A percentile compares a stretch with the other conserved stretches of the same genome.
Conservation (phyloP, 2,329 filamentous ascomycete species). For the Aurifilum marmelostoma region DNA sequence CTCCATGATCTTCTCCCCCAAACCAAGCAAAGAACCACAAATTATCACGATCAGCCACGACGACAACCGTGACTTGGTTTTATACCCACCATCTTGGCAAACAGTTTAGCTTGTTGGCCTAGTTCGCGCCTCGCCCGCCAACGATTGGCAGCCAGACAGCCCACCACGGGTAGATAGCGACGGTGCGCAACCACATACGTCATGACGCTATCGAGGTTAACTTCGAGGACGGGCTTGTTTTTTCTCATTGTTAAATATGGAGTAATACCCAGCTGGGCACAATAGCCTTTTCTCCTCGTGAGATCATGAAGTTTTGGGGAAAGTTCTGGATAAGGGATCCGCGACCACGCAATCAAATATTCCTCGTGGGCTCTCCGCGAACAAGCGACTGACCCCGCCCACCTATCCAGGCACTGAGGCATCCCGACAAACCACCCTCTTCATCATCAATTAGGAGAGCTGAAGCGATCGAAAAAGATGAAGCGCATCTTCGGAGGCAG, state of each 20-base stretch:
- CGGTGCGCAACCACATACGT: slow-evolving; percentile 21
- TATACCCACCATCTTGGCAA: slow-evolving; percentile 1
- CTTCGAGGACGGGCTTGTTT: neutral
- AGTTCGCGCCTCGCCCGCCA: neutral
- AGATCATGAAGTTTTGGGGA: neutral
- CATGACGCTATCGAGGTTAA: slow-evolving; percentile 14
- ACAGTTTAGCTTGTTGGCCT: neutral
- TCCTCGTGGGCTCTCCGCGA: neutral
- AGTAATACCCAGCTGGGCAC: neutral
- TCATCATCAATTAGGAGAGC: neutral
- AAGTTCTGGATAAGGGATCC: neutral
- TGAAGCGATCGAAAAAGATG: slow-evolving; percentile 14
- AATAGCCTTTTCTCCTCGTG: neutral
- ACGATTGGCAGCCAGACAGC: slow-evolving; percentile 9
- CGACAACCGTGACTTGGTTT: neutral
- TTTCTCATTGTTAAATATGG: neutral
- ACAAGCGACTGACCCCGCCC: neutral
- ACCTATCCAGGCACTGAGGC: slow-evolving; percentile 8
- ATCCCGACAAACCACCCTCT: slow-evolving; percentile 7
- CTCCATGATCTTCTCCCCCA: too few relatives aligned
- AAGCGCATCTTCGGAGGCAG: slow-evolving; percentile 26
- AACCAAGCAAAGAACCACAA: too few relatives aligned
- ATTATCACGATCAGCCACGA: neutral
- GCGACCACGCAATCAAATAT: neutral
- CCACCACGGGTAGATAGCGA: slow-evolving; percentile 12